Percentiles rank a stretch among this genome's conserved stretches.
Evolutionary conservation across 129 eudicot species (phyloP).

Genomic region (Pittosporum tobira): DNA sequence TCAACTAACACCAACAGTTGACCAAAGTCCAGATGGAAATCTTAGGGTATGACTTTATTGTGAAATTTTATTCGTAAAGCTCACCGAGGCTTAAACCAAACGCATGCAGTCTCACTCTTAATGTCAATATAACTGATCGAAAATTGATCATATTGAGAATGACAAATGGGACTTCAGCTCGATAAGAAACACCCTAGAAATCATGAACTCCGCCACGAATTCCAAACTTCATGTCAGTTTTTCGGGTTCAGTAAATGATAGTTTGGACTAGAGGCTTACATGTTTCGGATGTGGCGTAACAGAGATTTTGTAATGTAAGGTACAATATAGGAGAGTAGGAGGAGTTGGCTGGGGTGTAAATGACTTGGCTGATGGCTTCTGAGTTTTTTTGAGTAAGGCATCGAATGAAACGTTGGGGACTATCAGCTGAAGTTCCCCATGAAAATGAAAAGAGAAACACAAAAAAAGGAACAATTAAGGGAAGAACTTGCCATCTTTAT

Average conservation of each 20-base stretch:
- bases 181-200: slow-evolving; percentile 23
- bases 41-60: not conserved
- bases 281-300: slow-evolving; percentile 8
- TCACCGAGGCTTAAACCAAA: slow-evolving; percentile 2
- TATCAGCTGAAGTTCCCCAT: not conserved
- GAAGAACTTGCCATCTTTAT: slow-evolving; percentile 3
- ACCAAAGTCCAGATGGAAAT: slow-evolving; percentile 1
- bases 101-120: slow-evolving; percentile 15
- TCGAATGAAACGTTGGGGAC: slow-evolving; percentile 9
- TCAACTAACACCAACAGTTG: not conserved
- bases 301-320: slow-evolving; percentile 11
- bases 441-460: not conserved
- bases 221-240: not conserved
- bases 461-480: not conserved
- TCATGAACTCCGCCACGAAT: slow-evolving; percentile 26
- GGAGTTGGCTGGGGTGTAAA: slow-evolving; percentile 14
- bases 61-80: not conserved
- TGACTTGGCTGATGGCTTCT: not conserved
- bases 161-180: slow-evolving; percentile 11
- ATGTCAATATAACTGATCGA: slow-evolving; percentile 11
- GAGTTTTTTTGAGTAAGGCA: slow-evolving; percentile 1
- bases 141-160: slow-evolving; percentile 22
- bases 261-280: slow-evolving; percentile 18
- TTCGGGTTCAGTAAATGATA: slow-evolving; percentile 11
- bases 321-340: slow-evolving; percentile 9